Percentiles rank a stretch among this genome's conserved stretches.
Evolutionary conservation across 805 yeast species (phyloP).

Genomic region (Suhomyces vadensis): DNA sequence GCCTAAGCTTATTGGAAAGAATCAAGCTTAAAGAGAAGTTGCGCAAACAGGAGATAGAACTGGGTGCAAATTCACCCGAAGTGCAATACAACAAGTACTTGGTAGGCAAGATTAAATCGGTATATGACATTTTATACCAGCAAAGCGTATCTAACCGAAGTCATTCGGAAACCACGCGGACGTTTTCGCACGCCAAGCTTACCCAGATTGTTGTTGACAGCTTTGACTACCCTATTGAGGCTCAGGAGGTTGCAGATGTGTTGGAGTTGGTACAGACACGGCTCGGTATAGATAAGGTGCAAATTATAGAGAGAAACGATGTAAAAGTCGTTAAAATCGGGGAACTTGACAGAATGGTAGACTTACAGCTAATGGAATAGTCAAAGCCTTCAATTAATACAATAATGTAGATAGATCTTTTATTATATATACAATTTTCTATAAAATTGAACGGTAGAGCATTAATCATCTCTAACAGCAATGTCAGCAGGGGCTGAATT

Average conservation of each 20-base stretch:
- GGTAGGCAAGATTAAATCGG: constrained; percentile 26
- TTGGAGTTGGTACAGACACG: constrained; percentile 22
- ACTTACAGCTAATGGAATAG: constrained; percentile 16
- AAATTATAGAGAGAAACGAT: constrained; percentile 23
- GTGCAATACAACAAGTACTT: constrained; percentile 24
- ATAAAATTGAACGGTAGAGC: background rate
- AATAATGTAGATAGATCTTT: background rate
- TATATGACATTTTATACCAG: constrained; percentile 40
- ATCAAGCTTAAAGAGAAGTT: constrained; percentile 37
- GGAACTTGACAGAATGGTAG: constrained; percentile 28
- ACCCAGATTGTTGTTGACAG: constrained; percentile 35
- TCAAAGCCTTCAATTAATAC: background rate
- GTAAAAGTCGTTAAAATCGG: constrained; percentile 28
- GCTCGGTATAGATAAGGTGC: constrained; percentile 19
- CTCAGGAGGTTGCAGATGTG: constrained; percentile 31
- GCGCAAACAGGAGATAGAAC: constrained; percentile 11
- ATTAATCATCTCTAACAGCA: constrained; percentile 47
- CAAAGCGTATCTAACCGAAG: constrained; percentile 10
- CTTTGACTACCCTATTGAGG: constrained; percentile 28
- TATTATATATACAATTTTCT: constrained; percentile 1
- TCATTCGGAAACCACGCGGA: constrained; percentile 7
- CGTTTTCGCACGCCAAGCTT: constrained; percentile 27
- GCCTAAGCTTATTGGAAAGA: constrained; percentile 40
- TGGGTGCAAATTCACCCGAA: constrained; percentile 17
- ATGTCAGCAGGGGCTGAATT: constrained; percentile 92